Base-by-base conservation (phyloP, 345 rosid species). In the Limnanthes douglasii region DNA sequence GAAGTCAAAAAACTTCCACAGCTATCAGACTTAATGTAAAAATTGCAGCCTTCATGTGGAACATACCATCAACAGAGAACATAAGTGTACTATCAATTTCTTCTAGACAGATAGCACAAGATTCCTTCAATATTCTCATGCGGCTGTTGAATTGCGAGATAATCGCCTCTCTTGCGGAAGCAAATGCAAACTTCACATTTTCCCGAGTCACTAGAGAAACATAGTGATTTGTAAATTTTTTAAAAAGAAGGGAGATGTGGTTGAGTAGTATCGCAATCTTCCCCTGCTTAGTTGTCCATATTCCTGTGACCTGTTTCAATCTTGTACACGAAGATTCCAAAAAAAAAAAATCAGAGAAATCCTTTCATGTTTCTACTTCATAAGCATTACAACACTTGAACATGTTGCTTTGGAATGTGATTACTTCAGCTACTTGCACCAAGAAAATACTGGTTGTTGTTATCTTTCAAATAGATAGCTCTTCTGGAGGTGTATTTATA, bases 111-210 rank as follows among this genome's bases (percentile, higher is more conserved):
- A 77, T 70, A 15, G 30, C 45, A 53, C 82, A 70, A 20, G 69
- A 59, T 47, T 72, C 75, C 33, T 47, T 55, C 42, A 46, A 14
- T 33, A 52, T 6, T 21, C 63, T 69, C 16, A 22, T 56, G 46
- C 60, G 32, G 48, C 26, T 33, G 6, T 50, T 51, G 24, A 57
- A 21, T 51, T 66, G 82, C 19, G 73, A 63, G 36, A 38, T 38
- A 34, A 71, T 56, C 11, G 82, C 81, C 34, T 60, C 78, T 48
- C 64, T 62, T 40, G 85, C 79, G 37, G 70, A 56, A 40, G 60
- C 53, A 43, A 48, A 57, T 5, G 62, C 75, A 54, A 9, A 51
- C 34, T 62, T 70, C 27, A 43, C 32, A 43, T 56, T 50, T n/a
- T 52, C 56, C 16, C 40, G 60, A 6, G 54, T 53, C 50, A 62